Conservation (phyloP, 75 land plant genomes). For the Selaginella moellendorffii region DNA sequence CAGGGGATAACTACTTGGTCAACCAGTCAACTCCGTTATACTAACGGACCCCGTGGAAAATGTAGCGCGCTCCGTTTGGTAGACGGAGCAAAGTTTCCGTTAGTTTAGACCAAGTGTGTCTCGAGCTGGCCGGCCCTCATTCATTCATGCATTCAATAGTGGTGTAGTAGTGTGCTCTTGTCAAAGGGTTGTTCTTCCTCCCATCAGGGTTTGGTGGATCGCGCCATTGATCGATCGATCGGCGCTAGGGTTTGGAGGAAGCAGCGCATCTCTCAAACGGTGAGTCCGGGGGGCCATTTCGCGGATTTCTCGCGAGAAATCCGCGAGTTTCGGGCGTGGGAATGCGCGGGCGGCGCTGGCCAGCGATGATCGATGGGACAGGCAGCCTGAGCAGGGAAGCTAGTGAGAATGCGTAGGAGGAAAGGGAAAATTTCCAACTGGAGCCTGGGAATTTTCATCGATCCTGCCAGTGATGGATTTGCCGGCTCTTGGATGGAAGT, state of each 20-base stretch:
- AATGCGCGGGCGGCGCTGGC: too few species aligned
- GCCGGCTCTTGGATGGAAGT: neutral
- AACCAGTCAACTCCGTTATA: neutral
- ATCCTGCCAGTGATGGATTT: neutral
- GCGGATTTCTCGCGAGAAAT: too few species aligned
- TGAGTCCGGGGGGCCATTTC: too few species aligned
- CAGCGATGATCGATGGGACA: too few species aligned
- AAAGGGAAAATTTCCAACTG: neutral
- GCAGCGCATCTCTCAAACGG: too few species aligned
- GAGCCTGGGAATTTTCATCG: too few species aligned
- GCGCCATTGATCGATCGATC: too few species aligned
- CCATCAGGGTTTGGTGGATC: neutral
- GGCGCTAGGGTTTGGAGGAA: too few species aligned
- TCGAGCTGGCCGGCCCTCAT: constrained; percentile 2
- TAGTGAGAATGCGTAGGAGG: neutral
- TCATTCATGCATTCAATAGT: constrained; percentile 1
- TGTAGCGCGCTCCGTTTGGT: neutral
- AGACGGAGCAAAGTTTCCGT: neutral
- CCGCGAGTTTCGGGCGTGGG: too few species aligned
- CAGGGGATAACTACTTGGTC: neutral
- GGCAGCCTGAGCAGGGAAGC: too few species aligned
- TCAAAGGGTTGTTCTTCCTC: neutral
- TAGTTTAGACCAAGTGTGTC: neutral
- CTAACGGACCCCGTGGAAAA: neutral
- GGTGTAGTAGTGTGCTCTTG: neutral